Percentiles rank a stretch among this genome's conserved stretches.
phyloP scores from a whole-genome alignment of 2,329 filamentous ascomycete genomes.

The Cryphonectria japonica region DNA sequence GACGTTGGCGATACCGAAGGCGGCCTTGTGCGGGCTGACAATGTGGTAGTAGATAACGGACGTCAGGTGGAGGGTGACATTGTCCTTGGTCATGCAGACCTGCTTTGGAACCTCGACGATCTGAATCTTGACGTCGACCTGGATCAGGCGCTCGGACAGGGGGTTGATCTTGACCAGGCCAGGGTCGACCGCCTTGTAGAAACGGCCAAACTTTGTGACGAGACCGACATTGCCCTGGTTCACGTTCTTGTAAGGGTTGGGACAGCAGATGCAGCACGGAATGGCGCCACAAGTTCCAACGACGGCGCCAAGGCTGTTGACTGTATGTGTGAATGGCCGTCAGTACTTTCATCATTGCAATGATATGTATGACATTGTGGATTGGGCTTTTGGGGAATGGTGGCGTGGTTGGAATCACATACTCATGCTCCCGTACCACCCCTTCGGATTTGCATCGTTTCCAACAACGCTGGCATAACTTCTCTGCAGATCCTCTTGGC shows the following conservation, averaged over 20 bases:
- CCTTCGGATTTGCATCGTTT: conserved; percentile 71
- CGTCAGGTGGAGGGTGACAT: conserved; percentile 90
- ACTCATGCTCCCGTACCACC: conserved; percentile 92
- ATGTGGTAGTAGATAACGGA: conserved; percentile 99
- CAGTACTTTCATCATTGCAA: background rate
- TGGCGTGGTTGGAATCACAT: conserved; percentile 41
- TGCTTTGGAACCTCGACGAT: conserved; percentile 96
- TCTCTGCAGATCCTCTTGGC: conserved; percentile 81
- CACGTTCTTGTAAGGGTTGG: conserved; percentile 94
- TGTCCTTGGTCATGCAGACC: conserved; percentile 99
- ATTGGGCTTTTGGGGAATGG: background rate
- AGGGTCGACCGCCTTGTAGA: conserved; percentile 94
- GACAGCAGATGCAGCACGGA: conserved; percentile 88
- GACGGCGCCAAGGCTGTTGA: conserved; percentile 73
- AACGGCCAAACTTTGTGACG: conserved; percentile 92
- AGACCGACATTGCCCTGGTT: conserved; percentile 92
- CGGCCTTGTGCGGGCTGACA: conserved; percentile 90
- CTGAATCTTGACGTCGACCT: conserved; percentile 99
- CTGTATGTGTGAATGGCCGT: conserved; percentile 40
- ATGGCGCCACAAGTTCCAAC: conserved; percentile 83
- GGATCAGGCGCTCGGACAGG: conserved; percentile 83
- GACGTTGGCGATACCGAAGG: conserved; percentile 94
- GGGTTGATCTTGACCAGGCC: conserved; percentile 98
- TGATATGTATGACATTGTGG: too few species aligned
- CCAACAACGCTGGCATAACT: conserved; percentile 71